A percentile compares a stretch with the other conserved stretches of the same genome.
phyloP scores from a whole-genome alignment of 805 yeast species.

The Debaryomyces hansenii region DNA sequence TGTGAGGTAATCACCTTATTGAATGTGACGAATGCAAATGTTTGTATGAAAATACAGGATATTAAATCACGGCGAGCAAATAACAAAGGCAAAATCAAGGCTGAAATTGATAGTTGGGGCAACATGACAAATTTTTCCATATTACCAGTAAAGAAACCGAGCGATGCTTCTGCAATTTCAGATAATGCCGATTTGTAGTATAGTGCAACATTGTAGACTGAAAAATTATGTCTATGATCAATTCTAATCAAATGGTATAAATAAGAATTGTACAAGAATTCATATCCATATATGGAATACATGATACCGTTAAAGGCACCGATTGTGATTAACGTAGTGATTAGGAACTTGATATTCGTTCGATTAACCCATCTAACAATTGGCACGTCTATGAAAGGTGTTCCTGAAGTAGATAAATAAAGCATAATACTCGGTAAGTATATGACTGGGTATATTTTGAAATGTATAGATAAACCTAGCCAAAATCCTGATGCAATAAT shows the following conservation, averaged over 20 bases:
- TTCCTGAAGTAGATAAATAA: constrained; percentile 29
- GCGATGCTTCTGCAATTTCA: not conserved
- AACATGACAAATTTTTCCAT: constrained; percentile 68
- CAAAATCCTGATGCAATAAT: constrained; percentile 39
- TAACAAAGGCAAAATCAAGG: constrained; percentile 55
- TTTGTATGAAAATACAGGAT: constrained; percentile 39
- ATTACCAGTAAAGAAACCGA: constrained; percentile 10
- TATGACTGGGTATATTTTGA: constrained; percentile 89
- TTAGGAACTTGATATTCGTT: constrained; percentile 24
- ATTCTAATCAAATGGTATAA: constrained; percentile 78
- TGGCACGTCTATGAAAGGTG: constrained; percentile 25
- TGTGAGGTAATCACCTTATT: constrained; percentile 82
- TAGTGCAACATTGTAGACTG: constrained; percentile 76
- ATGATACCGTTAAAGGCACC: constrained; percentile 51
- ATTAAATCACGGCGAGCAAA: constrained; percentile 33
- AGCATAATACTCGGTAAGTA: constrained; percentile 73
- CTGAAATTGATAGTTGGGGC: constrained; percentile 73
- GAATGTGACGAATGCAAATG: constrained; percentile 44
- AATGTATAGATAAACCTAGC: constrained; percentile 81
- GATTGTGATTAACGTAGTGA: constrained; percentile 46
- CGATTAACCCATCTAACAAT: constrained; percentile 40
- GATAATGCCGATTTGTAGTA: constrained; percentile 54
- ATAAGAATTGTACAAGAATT: constrained; percentile 75
- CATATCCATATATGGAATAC: constrained; percentile 71
- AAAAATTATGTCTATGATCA: constrained; percentile 95